A percentile compares a stretch with the other conserved stretches of the same genome.
Conservation (phyloP, 1,284 basidiomycete genomes). For the Malassezia sympodialis region DNA sequence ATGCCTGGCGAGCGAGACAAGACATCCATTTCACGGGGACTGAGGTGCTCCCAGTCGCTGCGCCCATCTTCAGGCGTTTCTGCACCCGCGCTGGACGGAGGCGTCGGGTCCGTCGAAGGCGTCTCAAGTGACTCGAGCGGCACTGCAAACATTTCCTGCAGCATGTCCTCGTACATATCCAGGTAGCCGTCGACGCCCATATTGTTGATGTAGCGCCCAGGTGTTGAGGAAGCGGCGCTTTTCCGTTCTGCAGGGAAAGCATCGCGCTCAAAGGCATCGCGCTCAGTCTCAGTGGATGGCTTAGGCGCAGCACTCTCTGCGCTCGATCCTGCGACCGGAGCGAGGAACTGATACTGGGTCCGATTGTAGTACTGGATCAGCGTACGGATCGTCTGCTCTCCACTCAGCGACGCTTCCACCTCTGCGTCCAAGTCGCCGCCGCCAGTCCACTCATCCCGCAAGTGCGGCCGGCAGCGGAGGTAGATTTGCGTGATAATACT, state of each 20-base stretch:
- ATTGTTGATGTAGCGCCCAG: constrained; percentile 51
- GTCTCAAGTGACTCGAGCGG: background rate
- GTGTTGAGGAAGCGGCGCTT: constrained; percentile 29
- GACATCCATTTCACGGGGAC: constrained; percentile 40
- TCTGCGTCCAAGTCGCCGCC: constrained; percentile 85
- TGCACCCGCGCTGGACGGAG: background rate
- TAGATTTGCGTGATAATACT: constrained; percentile 98
- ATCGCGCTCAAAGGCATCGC: constrained; percentile 49
- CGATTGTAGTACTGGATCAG: constrained; percentile 76
- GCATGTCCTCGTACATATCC: constrained; percentile 54
- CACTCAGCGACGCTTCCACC: constrained; percentile 63
- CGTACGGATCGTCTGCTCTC: constrained; percentile 88
- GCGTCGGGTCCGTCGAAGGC: constrained; percentile 10
- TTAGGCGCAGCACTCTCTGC: constrained; percentile 23
- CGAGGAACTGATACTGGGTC: constrained; percentile 22
- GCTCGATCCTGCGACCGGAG: constrained; percentile 18
- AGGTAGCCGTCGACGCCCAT: constrained; percentile 53
- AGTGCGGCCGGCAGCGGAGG: constrained; percentile 85
- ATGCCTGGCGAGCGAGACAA: constrained; percentile 17
- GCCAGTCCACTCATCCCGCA: constrained; percentile 94
- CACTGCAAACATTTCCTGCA: constrained; percentile 51
- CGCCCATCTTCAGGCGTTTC: constrained; percentile 20
- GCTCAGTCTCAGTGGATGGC: background rate
- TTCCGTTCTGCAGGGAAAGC: constrained; percentile 51
- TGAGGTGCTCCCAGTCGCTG: constrained; percentile 43